Base-by-base conservation (phyloP, 2,329 filamentous ascomycete species). In the Penicillium fuscoglaucum region DNA sequence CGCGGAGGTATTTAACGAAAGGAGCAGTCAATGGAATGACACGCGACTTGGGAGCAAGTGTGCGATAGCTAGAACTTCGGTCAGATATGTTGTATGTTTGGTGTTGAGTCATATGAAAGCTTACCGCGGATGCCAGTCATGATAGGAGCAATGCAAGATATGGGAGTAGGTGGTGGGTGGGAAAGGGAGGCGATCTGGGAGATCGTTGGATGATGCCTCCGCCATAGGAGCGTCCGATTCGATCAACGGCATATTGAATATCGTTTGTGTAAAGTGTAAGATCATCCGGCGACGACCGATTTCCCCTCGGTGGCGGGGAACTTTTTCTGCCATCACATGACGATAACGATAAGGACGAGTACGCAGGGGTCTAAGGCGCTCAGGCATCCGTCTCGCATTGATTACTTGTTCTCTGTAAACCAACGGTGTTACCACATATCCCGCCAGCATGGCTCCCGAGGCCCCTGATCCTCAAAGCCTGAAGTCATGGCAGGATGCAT, bases 91-190 rank as follows among this genome's bases (percentile, higher is more conserved):
- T 39, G 31, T 17, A 39, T 19, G 46, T 19, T 39, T 17, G 28
- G 40, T 19, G 52, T 44, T 35, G 12, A 49, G 44, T 41, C 33
- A 44, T 51, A 47, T 26, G 43, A 29, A 28, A 45, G 6, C 79
- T 52, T 78, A 91, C 83, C 84, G 88, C 48, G 90, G 86, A 70
- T 96, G 91, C 95, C 95, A 99, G 60, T 83, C 85, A 73, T 96
- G 90, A 75, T 96, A 97, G 43, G 95, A 96, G 78, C 93, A 99
- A 76, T 97, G 90, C 55, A 96, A 80, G 61, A 99, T 96, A 70
- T 99, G 93, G 47, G 89, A 85, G 71, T 88, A 90, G 33, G 87
- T 91, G 57, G 96, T 84, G 1, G 91, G 91, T 21, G 92, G 90
- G 71, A 99, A 98, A 21, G 85, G 85, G 19, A 91, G 79, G 13